Percentiles rank a stretch among this genome's conserved stretches.
These are phyloP conservation scores for Lachnellula hyalina DNA, from an alignment of 2,329 filamentous ascomycete species.

Conservation along the genomic window DNA sequence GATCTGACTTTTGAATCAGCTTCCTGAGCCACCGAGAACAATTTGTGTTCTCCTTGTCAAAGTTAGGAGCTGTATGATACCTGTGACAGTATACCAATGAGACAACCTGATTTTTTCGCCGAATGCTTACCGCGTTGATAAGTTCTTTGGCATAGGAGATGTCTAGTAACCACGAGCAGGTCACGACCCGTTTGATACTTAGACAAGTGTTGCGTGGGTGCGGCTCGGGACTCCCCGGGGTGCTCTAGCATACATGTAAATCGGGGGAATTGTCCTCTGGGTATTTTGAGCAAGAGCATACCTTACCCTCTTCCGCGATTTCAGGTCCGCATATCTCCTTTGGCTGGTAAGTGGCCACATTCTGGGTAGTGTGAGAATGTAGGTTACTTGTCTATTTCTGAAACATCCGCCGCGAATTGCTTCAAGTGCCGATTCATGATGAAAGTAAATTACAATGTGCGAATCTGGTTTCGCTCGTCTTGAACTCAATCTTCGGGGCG, in stretches of 20 bases:
- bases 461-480: too few species aligned
- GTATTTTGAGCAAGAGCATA: not conserved
- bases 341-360: not conserved
- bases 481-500: too few species aligned
- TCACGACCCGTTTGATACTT: not conserved
- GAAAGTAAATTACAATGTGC: too few species aligned
- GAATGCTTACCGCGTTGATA: not conserved
- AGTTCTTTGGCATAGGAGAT: not conserved
- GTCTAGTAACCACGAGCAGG: not conserved
- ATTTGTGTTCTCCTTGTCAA: too few species aligned
- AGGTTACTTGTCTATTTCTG: not conserved
- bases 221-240: too few species aligned
- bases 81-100: not conserved
- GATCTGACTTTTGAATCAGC: too few species aligned
- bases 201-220: too few species aligned
- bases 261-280: not conserved
- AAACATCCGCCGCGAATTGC: too few species aligned
- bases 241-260: not conserved
- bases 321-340: too few species aligned
- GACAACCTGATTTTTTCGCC: not conserved
- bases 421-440: too few species aligned
- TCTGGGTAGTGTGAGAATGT: not conserved
- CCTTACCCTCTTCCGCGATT: not conserved
- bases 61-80: not conserved
- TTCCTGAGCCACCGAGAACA: too few species aligned